Percentiles rank a stretch among this genome's conserved stretches.
Conservation (phyloP, 306 rosid genomes). For the Malus asiatica region DNA sequence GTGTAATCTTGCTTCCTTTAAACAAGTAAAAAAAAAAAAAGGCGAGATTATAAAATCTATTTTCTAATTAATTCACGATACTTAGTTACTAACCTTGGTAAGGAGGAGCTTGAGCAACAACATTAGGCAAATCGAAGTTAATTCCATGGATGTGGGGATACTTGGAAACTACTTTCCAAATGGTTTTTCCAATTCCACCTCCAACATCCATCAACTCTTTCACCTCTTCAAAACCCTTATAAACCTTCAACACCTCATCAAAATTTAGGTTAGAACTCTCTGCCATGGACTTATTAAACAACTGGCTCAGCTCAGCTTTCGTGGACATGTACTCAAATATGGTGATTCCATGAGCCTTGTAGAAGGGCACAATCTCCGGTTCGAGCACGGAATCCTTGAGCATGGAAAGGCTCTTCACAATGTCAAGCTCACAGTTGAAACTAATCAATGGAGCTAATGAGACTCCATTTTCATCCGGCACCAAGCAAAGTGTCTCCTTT, state of each 20-base stretch:
- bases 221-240: constrained; percentile 11
- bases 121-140: constrained; percentile 9
- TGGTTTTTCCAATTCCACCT: constrained; percentile 8
- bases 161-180: neutral
- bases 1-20: too few relatives aligned
- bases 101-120: neutral
- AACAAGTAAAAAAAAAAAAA: neutral
- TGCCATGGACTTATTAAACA: constrained; percentile 1
- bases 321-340: neutral
- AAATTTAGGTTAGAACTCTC: neutral
- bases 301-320: neutral
- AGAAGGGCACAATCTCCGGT: neutral
- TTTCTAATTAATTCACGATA: neutral
- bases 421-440: neutral
- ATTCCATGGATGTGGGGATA: constrained; percentile 4
- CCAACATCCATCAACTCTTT: constrained; percentile 4
- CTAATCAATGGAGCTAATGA: neutral
- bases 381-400: constrained; percentile 7
- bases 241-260: constrained; percentile 1
- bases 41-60: neutral
- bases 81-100: neutral
- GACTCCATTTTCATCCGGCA: neutral
- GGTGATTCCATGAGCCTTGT: neutral
- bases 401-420: neutral
- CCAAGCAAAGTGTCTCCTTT: neutral